Evolutionary conservation across 352 stramenopile species (phyloP).

Genomic region (Globisporangium takayamanum): DNA sequence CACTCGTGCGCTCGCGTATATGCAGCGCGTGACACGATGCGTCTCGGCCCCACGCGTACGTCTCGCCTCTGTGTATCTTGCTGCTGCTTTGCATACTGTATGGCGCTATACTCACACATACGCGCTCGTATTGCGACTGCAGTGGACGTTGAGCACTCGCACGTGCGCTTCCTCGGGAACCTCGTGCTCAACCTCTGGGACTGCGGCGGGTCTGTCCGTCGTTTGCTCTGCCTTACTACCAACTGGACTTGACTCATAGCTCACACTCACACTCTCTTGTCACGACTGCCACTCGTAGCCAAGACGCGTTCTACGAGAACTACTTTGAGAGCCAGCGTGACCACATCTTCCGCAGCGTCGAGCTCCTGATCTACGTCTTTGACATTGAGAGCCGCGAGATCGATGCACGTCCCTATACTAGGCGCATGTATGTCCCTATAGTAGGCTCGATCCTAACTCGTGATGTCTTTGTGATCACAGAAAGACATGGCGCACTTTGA

Average conservation of each 20-base stretch:
- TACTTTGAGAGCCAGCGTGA: slow-evolving; percentile 99
- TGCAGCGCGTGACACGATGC: slow-evolving; percentile 94
- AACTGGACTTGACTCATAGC: not conserved
- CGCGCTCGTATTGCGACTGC: not conserved
- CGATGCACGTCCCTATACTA: slow-evolving; percentile 28
- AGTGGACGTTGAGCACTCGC: slow-evolving; percentile 91
- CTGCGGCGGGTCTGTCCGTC: slow-evolving; percentile 88
- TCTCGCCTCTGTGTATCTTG: slow-evolving; percentile 2
- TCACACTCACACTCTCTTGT: not conserved
- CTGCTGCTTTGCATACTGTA: slow-evolving; percentile 3
- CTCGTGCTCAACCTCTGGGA: slow-evolving; percentile 99
- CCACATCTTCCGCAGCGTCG: slow-evolving; percentile 98
- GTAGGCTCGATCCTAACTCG: not conserved
- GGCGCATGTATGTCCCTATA: not conserved
- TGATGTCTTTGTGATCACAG: slow-evolving; percentile 23
- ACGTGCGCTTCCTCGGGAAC: slow-evolving; percentile 96
- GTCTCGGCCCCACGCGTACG: slow-evolving; percentile 91
- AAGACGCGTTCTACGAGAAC: slow-evolving; percentile 99
- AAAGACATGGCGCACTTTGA: slow-evolving; percentile 98
- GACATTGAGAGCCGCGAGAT: slow-evolving; percentile 94
- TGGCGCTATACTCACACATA: slow-evolving; percentile 1
- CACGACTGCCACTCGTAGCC: slow-evolving; percentile 35
- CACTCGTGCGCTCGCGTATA: not conserved
- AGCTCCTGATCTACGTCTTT: slow-evolving; percentile 99
- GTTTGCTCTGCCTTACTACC: not conserved